A percentile compares a stretch with the other conserved stretches of the same genome.
Evolutionary conservation across 306 rosid genomes (phyloP).

Genomic region (Macrotyloma uniflorum): DNA sequence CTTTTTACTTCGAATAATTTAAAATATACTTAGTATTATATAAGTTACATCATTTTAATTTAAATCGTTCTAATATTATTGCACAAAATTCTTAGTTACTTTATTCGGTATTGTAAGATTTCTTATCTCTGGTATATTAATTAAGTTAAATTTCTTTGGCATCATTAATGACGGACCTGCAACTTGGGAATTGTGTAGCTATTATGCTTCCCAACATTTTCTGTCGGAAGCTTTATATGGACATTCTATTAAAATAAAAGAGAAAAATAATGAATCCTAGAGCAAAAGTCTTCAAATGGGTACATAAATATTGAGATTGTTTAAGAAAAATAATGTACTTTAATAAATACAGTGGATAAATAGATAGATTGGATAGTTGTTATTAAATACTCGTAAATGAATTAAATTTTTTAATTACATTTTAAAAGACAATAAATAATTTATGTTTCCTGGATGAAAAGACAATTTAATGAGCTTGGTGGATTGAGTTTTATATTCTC

Average conservation of each 20-base stretch:
- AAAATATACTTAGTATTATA: background rate
- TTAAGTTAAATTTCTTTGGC: slow-evolving; percentile 2
- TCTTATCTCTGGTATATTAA: background rate
- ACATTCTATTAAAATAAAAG: no score
- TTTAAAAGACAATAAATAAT: background rate
- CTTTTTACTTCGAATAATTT: background rate
- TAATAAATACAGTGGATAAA: background rate
- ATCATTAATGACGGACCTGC: background rate
- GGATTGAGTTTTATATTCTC: slow-evolving; percentile 28
- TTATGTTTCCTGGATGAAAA: background rate
- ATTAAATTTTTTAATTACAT: background rate
- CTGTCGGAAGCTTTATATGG: slow-evolving; percentile 31
- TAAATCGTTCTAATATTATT: background rate
- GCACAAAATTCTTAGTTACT: background rate
- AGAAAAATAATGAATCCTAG: no score
- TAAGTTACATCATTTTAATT: background rate
- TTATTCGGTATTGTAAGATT: background rate
- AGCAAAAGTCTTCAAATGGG: background rate
- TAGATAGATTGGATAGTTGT: background rate
- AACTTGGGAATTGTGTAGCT: slow-evolving; percentile 25
- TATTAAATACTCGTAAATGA: background rate
- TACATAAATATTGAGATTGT: background rate
- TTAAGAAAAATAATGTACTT: background rate
- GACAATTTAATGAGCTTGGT: slow-evolving; percentile 25
- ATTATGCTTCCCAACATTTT: slow-evolving; percentile 33